A percentile compares a stretch with the other conserved stretches of the same genome.
phyloP scores from a whole-genome alignment of 2,329 filamentous ascomycete genomes.

The Aspergillus neotritici region DNA sequence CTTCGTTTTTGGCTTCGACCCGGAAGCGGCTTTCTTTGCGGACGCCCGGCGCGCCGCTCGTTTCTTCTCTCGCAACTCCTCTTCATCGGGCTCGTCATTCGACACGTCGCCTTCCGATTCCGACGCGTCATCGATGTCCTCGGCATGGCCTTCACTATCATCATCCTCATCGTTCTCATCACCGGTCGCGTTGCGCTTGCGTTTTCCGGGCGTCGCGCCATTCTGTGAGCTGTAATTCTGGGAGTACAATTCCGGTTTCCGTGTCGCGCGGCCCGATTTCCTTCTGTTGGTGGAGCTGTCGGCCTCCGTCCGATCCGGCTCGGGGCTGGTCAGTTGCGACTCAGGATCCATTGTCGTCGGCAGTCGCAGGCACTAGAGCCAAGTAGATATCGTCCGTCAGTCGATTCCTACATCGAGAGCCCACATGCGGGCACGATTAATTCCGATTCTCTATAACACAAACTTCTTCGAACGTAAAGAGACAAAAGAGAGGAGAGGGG shows the following conservation, averaged over 20 bases:
- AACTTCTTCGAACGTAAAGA: no score
- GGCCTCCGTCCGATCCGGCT: constrained; percentile 12
- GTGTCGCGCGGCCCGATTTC: constrained; percentile 41
- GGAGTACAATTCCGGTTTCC: constrained; percentile 40
- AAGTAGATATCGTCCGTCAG: neutral
- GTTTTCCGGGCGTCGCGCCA: constrained; percentile 35
- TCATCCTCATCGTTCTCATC: constrained; percentile 33
- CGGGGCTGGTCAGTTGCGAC: constrained; percentile 17
- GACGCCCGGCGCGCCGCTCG: constrained; percentile 31
- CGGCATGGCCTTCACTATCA: constrained; percentile 19
- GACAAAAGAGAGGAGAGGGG: no score
- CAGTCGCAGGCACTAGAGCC: constrained; percentile 3
- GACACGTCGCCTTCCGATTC: constrained; percentile 37
- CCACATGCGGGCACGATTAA: no score
- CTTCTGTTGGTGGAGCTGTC: constrained; percentile 31
- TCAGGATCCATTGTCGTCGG: constrained; percentile 18
- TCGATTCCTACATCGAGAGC: neutral
- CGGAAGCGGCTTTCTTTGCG: constrained; percentile 29
- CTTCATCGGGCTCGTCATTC: constrained; percentile 42
- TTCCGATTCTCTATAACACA: no score
- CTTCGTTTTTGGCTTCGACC: constrained; percentile 37
- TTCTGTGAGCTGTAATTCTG: constrained; percentile 30
- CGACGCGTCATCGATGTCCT: constrained; percentile 26
- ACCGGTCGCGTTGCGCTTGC: constrained; percentile 43
- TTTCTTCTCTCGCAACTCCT: constrained; percentile 44